Evolutionary conservation across 1,284 basidiomycete species (phyloP), one percentile per base, ranked within the genome.

Genomic region (Chalciporus sp.): DNA sequence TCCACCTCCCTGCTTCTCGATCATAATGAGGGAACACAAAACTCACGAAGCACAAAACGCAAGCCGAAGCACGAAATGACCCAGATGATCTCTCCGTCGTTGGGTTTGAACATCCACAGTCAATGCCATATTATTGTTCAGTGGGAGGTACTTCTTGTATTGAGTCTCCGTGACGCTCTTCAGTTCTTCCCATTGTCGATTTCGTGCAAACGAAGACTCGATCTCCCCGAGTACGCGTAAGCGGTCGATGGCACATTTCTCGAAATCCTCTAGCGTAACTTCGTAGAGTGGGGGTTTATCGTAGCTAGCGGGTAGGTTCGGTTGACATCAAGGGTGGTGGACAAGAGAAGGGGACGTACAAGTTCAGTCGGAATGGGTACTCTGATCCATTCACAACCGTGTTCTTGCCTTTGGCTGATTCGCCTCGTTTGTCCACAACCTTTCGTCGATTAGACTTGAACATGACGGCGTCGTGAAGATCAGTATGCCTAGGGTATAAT

Each of bases 11-110:
- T 23, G 9, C 27, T 40, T 28, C 46, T 47, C 9, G 16, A 12
- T 33, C 16, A 12, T 7, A 5, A 9, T 7, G 20, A 40, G 23
- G 10, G 3, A 17, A 42, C 35, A 11, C 23, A 31, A 40, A 10
- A 84, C 93, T 70, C 72, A 97, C 95, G 92, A 94, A 53, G 94
- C 85, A 73, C 95, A 97, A 72, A 99, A 99, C 2, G 97, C 95
- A 39, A 99, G 79, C 42, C 97, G 79, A 56, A 99, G 79, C 3
- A 99, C 94, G 74, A 95, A 99, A 75, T 99, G 97, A 17, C 94
- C 88, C 29, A 98, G 80, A 67, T 95, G 91, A 71, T 99, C 97
- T 61, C 83, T 88, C 68, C 81, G 81, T 57, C 97, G 79, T 70
- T 99, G 86, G 9, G 72, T 73, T 37, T 92, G 84, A 51, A 78